Base-by-base conservation (phyloP, 495 filamentous ascomycete species). In the Neurospora hispaniola region DNA sequence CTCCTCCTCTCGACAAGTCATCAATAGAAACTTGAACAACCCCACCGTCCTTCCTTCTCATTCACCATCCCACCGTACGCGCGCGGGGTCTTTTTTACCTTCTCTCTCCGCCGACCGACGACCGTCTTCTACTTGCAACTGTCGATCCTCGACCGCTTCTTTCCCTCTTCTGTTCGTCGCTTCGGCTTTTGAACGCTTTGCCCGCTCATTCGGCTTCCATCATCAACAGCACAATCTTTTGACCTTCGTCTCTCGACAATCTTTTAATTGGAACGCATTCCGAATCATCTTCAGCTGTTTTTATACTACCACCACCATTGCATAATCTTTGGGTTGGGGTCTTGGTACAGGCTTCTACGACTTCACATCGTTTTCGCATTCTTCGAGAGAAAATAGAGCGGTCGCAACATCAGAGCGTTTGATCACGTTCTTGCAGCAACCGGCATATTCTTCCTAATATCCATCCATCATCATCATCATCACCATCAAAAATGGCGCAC, bases 401-500 rank as follows among this genome's bases (percentile, higher is more conserved):
- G 76, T 71, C 72, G 74, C 75, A 59, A 74, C 71, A 76, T 72
- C 68, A 69, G 71, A 74, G 72, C 79, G 78, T 79, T 80, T 74
- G 75, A 80, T n/a, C 72, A 81, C 79, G 78, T 80, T 74, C 71
- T 71, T 72, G 69, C 46, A 35, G 73, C 78, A 69, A 70, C 74
- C 8, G 23, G 70, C 76, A 79, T 73, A 77, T 77, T 70, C 71
- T 76, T 75, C 71, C 70, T 81, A 79, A 80, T 78, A 72, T 68
- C 73, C 48, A 69, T 71, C 39, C 43, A 31, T 31, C 27, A 2
- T 31, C 5, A 38, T 38, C 35, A 38, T 38, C 35, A 69, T 66
- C 72, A 71, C 48, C 71, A 42, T 40, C 73, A 73, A 69, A 97
- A 87, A 98, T 99, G 96, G 91, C 93, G 82, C 96, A 95, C 88